Base-by-base conservation (phyloP, 2,329 filamentous ascomycete genomes). In the Aureobasidium sp. region DNA sequence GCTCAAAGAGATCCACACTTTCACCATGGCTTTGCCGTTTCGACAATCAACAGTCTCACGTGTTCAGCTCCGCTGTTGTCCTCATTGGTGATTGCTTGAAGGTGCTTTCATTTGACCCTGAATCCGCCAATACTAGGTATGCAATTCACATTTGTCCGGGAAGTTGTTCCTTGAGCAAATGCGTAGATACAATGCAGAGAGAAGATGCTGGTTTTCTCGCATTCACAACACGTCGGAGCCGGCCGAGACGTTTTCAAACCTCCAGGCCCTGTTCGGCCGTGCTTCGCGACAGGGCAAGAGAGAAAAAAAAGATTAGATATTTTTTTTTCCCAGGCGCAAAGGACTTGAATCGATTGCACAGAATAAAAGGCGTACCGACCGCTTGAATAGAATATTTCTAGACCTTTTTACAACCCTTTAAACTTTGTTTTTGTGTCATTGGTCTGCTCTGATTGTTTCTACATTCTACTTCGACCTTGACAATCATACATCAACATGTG, bases 401-500 rank as follows among this genome's bases (percentile, higher is more conserved):
- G 30, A 39, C 27, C 45, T 49, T 39, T 49, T 48, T 48, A 37
- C 44, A 30, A 24, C 11, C 21, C 21, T 37, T 17, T 37, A 4
- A 27, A 14, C 32, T 22, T 16, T 16, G 19, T 34, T n/a, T n/a
- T 22, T 24, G 41, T 21, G 19, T 34, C 16, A 17, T 45, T 4
- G 41, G 41, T 45, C 12, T 16, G 7, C 27, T 30, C 27, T 30
- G 6, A 6, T 30, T 12, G 27, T 30, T 30, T 30, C n/a, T 35
- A 35, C 32, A 35, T 35, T 6, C n/a, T 16, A n/a, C 19, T 6
- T 38, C 35, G 21, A 19, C 35, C 7, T 38, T 8, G 16, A 38
- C 17, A 21, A 19, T 11, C 22, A 39, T 16, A n/a, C 14, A 41
- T 12, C 44, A 37, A 52, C 17, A 65, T 65, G 63, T 84, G 80